Evolutionary conservation across 1,284 basidiomycete species (phyloP), one percentile per base, ranked within the genome.

Genomic region (Ustilago loliicola): DNA sequence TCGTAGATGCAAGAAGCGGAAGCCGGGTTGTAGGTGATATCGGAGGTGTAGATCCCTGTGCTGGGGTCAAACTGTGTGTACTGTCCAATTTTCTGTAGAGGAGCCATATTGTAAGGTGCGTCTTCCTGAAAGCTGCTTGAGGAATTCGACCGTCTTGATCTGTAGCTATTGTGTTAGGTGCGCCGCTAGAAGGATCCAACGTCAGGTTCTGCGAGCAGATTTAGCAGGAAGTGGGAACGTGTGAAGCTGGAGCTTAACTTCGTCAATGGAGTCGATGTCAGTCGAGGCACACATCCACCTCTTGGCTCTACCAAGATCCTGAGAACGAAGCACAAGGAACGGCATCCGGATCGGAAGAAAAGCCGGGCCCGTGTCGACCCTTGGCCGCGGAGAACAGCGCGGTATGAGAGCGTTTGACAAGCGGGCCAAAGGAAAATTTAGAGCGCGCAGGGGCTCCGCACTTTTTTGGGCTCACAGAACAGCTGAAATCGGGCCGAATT

Each of bases 1-100:
- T 72, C 63, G 34, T 53, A 72, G 30, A 72, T 32, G 47, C 65
- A 45, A 13, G 57, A 40, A 19, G 65, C 58, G 9, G 58, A 38
- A n/a, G 32, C 29, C 8, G 53, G 58, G 21, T 11, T 55, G 45
- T 42, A 66, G 13, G 10, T 19, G 27, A 66, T 34, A 29, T 60
- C 40, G 3, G 65, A 66, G 8, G 52, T 50, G 36, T 61, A 66
- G 52, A 61, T 42, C 9, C 65, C 65, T 2, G 52, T 66, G 10
- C 29, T 38, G 34, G 65, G 23, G n/a, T 66, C 58, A 27, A 30
- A 66, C 36, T 56, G n/a, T 13, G 58, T 66, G 45, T 66, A 54
- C 48, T 27, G 34, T 11, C 65, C 65, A 17, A 66, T 50, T 27
- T 56, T 66, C 13, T 66, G 58, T 42, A 66, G 42, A 5, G n/a